phyloP scores from a whole-genome alignment of 306 rosid genomes.

The Parietaria judaica region DNA sequence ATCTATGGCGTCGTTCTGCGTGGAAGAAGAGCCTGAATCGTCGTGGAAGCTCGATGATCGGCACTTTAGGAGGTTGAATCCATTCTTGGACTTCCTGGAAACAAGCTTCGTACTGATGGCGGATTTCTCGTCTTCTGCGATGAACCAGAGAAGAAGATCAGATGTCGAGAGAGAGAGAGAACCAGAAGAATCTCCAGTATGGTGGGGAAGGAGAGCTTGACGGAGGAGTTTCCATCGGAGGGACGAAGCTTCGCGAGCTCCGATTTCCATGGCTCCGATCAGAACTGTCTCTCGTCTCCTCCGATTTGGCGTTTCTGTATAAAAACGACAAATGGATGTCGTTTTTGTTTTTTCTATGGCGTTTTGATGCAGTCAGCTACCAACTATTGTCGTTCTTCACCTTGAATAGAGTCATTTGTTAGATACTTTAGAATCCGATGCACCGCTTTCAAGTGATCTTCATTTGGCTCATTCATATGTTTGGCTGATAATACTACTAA shows the following conservation, averaged over 20 bases:
- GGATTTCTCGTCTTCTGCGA: constrained; percentile 36
- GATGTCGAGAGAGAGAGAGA: constrained; percentile 17
- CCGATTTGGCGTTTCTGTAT: no score
- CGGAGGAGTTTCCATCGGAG: constrained; percentile 75
- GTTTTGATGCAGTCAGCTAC: no score
- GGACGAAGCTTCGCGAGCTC: constrained; percentile 44
- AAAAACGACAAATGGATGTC: no score
- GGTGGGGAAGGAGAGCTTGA: constrained; percentile 48
- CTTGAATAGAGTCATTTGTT: no score
- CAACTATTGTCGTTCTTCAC: no score
- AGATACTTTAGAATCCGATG: no score
- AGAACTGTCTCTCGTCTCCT: not conserved
- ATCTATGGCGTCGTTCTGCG: constrained; percentile 28
- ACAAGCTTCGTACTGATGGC: constrained; percentile 35
- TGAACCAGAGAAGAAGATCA: not conserved
- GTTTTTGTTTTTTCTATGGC: no score
- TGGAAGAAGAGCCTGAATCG: constrained; percentile 2
- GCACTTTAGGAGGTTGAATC: constrained; percentile 73
- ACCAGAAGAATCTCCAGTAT: constrained; percentile 25
- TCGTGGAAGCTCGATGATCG: constrained; percentile 18
- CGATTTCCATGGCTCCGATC: constrained; percentile 18
- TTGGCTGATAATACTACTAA: no score
- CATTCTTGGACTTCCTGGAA: constrained; percentile 55
- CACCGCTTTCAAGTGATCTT: no score
- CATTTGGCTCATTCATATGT: no score